phyloP scores from a whole-genome alignment of 768 basidiomycete species.

The Suillus weaverae region DNA sequence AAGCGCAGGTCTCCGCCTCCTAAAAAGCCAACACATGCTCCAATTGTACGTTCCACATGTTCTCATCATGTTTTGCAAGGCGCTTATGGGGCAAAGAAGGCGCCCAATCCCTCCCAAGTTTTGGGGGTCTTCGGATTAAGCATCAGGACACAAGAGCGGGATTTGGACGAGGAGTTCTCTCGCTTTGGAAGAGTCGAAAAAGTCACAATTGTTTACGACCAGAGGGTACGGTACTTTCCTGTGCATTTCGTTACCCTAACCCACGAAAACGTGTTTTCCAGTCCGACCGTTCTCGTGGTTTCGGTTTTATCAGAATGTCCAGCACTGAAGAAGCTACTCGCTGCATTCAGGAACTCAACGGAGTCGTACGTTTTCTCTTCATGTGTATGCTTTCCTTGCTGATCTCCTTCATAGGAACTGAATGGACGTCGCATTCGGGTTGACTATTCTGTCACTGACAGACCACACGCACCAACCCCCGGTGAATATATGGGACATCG shows the following conservation, averaged over 20 bases:
- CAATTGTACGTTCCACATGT: constrained; percentile 54
- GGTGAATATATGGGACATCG: constrained; percentile 98
- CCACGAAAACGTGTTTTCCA: constrained; percentile 32
- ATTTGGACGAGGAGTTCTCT: constrained; percentile 92
- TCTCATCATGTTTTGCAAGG: constrained; percentile 15
- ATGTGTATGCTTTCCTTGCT: constrained; percentile 6
- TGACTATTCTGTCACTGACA: constrained; percentile 92
- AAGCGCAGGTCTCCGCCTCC: constrained; percentile 62
- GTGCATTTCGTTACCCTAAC: constrained; percentile 14
- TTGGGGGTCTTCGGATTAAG: constrained; percentile 98
- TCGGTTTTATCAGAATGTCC: constrained; percentile 96
- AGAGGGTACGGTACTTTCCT: constrained; percentile 61
- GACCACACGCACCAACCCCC: constrained; percentile 94
- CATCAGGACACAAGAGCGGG: constrained; percentile 90
- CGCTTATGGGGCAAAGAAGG: constrained; percentile 57
- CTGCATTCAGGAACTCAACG: constrained; percentile 90
- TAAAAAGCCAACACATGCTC: constrained; percentile 68
- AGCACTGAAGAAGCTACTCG: constrained; percentile 83
- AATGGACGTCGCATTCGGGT: constrained; percentile 97
- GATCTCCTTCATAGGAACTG: constrained; percentile 59
- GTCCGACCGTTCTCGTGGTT: constrained; percentile 96
- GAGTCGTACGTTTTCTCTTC: constrained; percentile 59
- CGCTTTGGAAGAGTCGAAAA: constrained; percentile 90
- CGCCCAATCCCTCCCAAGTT: constrained; percentile 83
- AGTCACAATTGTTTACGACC: constrained; percentile 96